Evolutionary conservation across 2,329 filamentous ascomycete genomes (phyloP), one percentile per base, ranked within the genome.

Genomic region (Colletotrichum sansevieriae): DNA sequence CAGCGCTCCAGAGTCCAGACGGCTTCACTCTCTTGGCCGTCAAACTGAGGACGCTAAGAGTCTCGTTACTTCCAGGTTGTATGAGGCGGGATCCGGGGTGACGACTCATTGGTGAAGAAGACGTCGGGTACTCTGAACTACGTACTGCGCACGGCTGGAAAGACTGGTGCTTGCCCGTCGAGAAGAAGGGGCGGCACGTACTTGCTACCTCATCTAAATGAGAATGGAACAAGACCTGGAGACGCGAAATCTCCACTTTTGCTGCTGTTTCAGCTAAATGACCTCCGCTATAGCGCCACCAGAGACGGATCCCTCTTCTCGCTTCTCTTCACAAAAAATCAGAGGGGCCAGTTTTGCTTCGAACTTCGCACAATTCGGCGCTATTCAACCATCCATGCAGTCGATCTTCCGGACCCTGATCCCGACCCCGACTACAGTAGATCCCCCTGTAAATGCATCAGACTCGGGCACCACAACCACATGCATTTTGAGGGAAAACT

Each of bases 241-340:
- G 55, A 39, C 37, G 8, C 60, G 49, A 39, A 33, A 69, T 69
- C 37, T 43, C 63, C 58, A 63, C 56, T 4, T 37, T 15, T 22
- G 22, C 43, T 54, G 69, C 65, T 62, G 70, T 71, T 71, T 71
- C 70, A 70, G 56, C 59, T 71, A 70, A 49, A 70, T 58, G 47
- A 51, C 37, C 41, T 49, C 60, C 51, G 49, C 70, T 62, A 33
- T 56, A 63, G 60, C 70, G 68, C 63, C 68, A 68, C 63, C 54
- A 62, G 58, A 67, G 52, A 46, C 58, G 54, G 67, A 41, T 67
- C 63, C 52, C 56, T 49, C 51, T 52, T 47, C 47, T 55, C 57
- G 63, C 49, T 66, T 62, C 47, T 56, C 43, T 57, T 64, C 52
- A 64, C 18, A 47, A 51, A 35, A 55, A 44, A 46, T 46, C 46